phyloP scores from a whole-genome alignment of 1,284 basidiomycete species.

The Psilocybe mexicana region DNA sequence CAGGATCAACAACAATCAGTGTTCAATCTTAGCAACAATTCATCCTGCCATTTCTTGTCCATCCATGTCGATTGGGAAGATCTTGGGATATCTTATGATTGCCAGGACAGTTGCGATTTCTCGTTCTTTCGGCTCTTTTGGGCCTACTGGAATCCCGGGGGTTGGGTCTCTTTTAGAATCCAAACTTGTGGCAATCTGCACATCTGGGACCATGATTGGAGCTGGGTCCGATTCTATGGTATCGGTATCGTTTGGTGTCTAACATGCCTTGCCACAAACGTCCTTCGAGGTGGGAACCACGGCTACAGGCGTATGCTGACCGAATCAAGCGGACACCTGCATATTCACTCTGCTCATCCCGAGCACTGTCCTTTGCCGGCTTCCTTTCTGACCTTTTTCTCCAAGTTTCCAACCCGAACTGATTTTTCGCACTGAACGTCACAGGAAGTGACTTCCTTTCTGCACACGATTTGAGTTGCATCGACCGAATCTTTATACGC shows the following conservation, averaged over 20 bases:
- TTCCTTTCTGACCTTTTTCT: slow-evolving; percentile 15
- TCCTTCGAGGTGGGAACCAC: slow-evolving; percentile 18
- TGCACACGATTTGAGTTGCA: slow-evolving; percentile 10
- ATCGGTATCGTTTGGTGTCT: slow-evolving; percentile 14
- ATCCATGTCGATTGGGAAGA: neutral
- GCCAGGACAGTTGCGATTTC: neutral
- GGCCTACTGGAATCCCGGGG: slow-evolving; percentile 15
- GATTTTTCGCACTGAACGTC: slow-evolving; percentile 19
- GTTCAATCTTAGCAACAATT: slow-evolving; percentile 2
- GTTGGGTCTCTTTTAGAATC: slow-evolving; percentile 1
- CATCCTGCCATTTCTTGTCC: neutral
- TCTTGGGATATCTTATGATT: slow-evolving; percentile 3
- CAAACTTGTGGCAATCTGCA: slow-evolving; percentile 14
- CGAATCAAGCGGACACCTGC: slow-evolving; percentile 22
- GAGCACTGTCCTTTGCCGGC: slow-evolving; percentile 12
- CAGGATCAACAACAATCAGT: no score
- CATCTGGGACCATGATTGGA: slow-evolving; percentile 16
- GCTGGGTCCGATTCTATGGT: slow-evolving; percentile 19
- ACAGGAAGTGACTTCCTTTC: slow-evolving; percentile 13
- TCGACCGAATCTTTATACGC: slow-evolving; percentile 13
- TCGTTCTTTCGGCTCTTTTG: slow-evolving; percentile 14
- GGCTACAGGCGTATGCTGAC: slow-evolving; percentile 13
- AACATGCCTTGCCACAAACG: slow-evolving; percentile 15
- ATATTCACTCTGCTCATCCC: slow-evolving; percentile 12
- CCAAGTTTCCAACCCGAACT: slow-evolving; percentile 10